These are phyloP conservation scores for Backusella tuberculispora DNA, from an alignment of 192 early-diverging fungal species.

Conservation along the genomic window DNA sequence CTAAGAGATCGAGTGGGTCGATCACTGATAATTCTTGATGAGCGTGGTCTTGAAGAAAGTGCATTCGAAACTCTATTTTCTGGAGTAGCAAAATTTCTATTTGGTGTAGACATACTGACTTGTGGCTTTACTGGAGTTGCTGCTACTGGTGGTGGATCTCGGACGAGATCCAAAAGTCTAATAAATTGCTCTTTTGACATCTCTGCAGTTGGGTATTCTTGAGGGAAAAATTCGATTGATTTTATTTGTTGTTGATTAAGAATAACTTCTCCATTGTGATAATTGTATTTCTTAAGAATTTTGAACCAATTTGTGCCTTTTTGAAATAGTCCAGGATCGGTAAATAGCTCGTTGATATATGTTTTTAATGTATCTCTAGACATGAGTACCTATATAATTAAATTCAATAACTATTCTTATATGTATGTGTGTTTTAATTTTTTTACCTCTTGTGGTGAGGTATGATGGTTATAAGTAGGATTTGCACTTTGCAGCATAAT, in stretches of 20 bases:
- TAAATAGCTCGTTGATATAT: conserved; percentile 5
- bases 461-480: neutral
- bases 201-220: conserved; percentile 39
- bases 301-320: conserved; percentile 3
- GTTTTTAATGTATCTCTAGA: neutral
- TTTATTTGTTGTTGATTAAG: conserved; percentile 32
- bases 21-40: neutral
- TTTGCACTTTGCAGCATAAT: neutral
- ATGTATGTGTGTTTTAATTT: neutral
- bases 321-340: neutral
- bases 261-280: conserved; percentile 16
- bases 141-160: neutral
- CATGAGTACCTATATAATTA: neutral
- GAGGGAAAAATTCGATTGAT: conserved; percentile 30
- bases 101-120: neutral
- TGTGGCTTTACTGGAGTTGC: neutral
- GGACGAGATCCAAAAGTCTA: conserved; percentile 26
- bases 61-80: neutral
- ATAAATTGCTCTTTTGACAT: conserved; percentile 42
- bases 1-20: neutral
- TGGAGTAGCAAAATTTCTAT: no score
- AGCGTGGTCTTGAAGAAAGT: conserved; percentile 16
- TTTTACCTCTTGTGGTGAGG: neutral
- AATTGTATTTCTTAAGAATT: conserved; percentile 31
- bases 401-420: neutral